Conservation (phyloP, 2,329 filamentous ascomycete genomes). For the Fusarium mangiferae region DNA sequence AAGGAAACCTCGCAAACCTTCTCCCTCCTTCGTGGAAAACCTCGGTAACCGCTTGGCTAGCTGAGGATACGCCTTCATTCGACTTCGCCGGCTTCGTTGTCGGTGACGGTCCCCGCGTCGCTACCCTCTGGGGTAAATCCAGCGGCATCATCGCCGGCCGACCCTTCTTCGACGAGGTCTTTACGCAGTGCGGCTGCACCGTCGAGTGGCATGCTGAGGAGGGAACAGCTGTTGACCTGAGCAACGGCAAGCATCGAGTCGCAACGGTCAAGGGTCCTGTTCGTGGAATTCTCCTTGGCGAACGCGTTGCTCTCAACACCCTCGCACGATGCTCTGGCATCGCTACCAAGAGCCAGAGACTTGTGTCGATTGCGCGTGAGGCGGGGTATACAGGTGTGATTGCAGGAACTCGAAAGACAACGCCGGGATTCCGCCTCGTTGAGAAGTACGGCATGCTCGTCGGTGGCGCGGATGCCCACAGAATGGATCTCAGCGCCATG, state of each 20-base stretch:
- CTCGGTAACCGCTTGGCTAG: conserved; percentile 84
- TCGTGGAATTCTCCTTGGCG: conserved; percentile 83
- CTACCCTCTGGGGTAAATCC: conserved; percentile 76
- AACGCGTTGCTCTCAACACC: conserved; percentile 91
- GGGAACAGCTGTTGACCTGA: conserved; percentile 74
- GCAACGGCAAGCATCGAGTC: conserved; percentile 66
- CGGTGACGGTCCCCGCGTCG: conserved; percentile 72
- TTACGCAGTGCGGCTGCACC: conserved; percentile 87
- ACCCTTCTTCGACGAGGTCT: conserved; percentile 96
- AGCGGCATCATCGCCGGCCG: conserved; percentile 86
- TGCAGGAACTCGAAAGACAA: conserved; percentile 97
- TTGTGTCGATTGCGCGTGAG: conserved; percentile 65
- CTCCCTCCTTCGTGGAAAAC: conserved; percentile 88
- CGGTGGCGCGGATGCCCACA: conserved; percentile 89
- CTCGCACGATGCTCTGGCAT: conserved; percentile 92
- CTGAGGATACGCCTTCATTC: conserved; percentile 95
- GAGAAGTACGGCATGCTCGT: conserved; percentile 99
- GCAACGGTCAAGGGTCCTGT: conserved; percentile 89
- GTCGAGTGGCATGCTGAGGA: conserved; percentile 89
- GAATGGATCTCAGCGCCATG: conserved; percentile 93
- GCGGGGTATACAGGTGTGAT: conserved; percentile 84
- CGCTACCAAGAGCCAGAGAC: conserved; percentile 72
- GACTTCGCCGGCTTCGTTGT: conserved; percentile 99
- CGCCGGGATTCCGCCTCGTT: conserved; percentile 91
- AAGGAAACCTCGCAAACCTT: conserved; percentile 70